These are phyloP conservation scores for Blastobotrys apis DNA, from an alignment of 1,139 yeast species.

Conservation along the genomic window DNA sequence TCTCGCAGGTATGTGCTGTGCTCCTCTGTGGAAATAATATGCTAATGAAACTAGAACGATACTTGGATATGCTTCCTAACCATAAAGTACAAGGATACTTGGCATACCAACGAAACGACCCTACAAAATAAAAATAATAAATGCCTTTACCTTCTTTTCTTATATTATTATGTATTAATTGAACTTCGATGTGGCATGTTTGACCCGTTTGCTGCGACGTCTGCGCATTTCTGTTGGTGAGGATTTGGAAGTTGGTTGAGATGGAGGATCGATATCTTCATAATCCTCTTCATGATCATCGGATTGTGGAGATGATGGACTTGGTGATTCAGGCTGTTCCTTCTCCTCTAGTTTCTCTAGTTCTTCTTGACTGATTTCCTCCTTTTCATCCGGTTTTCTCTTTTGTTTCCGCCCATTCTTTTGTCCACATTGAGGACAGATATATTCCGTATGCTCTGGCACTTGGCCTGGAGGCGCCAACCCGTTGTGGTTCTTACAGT, in stretches of 20 bases:
- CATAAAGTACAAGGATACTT: constrained; percentile 66
- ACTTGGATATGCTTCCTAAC: constrained; percentile 69
- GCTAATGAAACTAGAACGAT: constrained; percentile 44
- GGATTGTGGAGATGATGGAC: neutral
- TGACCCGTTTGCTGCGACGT: constrained; percentile 2
- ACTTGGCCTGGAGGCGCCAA: constrained; percentile 69
- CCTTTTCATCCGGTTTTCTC: constrained; percentile 2
- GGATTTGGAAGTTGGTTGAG: neutral
- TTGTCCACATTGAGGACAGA: constrained; percentile 70
- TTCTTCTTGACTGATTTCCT: neutral
- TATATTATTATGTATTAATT: neutral
- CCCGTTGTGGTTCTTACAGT: constrained; percentile 71
- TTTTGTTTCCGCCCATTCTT: constrained; percentile 41
- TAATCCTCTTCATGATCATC: constrained; percentile 15
- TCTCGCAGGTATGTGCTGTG: constrained; percentile 49
- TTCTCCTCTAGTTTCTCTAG: neutral
- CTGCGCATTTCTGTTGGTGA: no score
- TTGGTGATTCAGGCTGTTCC: neutral
- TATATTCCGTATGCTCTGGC: constrained; percentile 54
- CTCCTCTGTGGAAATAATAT: no score
- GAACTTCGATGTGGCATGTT: neutral
- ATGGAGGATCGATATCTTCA: no score
- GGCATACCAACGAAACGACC: constrained; percentile 84
- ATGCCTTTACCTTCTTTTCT: neutral
- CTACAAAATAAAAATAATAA: constrained; percentile 49